Conservation (phyloP, 163 green algal species). For the Chloroidium sp. region DNA sequence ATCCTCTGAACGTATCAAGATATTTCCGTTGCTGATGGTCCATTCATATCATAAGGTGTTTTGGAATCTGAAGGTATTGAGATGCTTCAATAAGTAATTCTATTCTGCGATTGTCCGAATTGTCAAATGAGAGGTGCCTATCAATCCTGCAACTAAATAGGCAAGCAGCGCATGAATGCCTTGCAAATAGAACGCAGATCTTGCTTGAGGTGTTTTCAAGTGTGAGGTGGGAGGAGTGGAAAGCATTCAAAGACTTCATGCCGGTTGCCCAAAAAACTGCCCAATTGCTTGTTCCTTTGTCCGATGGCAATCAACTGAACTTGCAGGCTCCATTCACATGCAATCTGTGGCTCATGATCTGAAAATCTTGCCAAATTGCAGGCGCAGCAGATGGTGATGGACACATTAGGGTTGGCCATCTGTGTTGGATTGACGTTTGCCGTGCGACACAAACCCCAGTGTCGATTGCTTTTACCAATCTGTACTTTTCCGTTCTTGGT, state of each 20-base stretch:
- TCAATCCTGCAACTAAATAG: no score
- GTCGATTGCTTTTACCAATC: conserved; percentile 39
- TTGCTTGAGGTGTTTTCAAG: not conserved
- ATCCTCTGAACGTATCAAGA: not conserved
- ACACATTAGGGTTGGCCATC: conserved; percentile 81
- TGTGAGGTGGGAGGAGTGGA: no score
- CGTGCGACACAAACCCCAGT: conserved; percentile 7
- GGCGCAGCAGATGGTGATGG: conserved; percentile 85
- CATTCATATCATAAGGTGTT: not conserved
- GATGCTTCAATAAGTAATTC: not conserved
- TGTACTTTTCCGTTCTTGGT: conserved; percentile 55
- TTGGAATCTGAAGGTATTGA: not conserved
- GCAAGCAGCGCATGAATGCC: not conserved
- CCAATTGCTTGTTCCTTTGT: no score
- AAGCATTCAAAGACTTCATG: no score
- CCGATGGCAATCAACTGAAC: not conserved
- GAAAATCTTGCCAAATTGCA: conserved; percentile 21
- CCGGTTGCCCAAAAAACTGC: no score
- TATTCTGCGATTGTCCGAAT: not conserved
- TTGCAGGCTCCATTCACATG: conserved; percentile 8
- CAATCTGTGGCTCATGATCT: not conserved
- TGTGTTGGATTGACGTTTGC: conserved; percentile 45
- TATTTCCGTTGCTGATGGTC: not conserved
- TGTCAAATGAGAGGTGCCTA: no score
- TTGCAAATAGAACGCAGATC: not conserved